phyloP scores from a whole-genome alignment of 768 basidiomycete genomes.

The Boletus insuetus region DNA sequence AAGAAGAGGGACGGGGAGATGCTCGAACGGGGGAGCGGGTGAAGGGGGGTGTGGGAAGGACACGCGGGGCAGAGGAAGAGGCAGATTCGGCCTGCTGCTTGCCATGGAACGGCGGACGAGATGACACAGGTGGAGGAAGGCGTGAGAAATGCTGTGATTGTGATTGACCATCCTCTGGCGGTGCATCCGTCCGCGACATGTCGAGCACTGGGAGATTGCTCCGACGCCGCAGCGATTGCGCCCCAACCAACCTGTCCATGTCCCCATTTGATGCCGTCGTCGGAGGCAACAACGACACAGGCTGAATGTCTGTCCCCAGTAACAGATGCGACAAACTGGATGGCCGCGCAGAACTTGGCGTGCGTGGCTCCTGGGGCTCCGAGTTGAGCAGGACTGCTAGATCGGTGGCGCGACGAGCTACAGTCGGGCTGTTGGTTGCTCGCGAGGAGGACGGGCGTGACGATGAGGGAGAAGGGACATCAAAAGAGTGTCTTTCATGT shows the following conservation, averaged over 20 bases:
- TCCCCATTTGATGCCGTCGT: constrained; percentile 19
- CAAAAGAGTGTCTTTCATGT: constrained; percentile 27
- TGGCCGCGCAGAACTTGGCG: constrained; percentile 36
- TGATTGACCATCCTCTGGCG: constrained; percentile 19
- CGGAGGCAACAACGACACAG: constrained; percentile 15
- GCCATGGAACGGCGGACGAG: constrained; percentile 19
- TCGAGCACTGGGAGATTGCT: constrained; percentile 31
- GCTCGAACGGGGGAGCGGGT: constrained; percentile 26
- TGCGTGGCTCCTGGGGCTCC: constrained; percentile 41
- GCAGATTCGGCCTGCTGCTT: constrained; percentile 24
- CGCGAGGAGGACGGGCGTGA: constrained; percentile 36
- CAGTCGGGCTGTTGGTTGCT: constrained; percentile 42
- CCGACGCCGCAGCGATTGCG: constrained; percentile 30
- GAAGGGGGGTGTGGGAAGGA: constrained; percentile 28
- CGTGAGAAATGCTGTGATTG: constrained; percentile 26
- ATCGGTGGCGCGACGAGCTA: constrained; percentile 66
- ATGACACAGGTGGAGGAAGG: constrained; percentile 16
- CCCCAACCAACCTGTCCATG: constrained; percentile 23
- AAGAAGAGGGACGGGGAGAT: constrained; percentile 37
- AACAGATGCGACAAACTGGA: constrained; percentile 46
- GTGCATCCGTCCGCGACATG: constrained; percentile 30
- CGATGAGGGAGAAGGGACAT: constrained; percentile 37
- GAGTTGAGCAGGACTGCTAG: constrained; percentile 76
- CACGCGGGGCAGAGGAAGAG: constrained; percentile 23
- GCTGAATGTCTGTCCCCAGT: constrained; percentile 27